Percentiles rank a stretch among this genome's conserved stretches.
Conservation (phyloP, 1,284 basidiomycete genomes). For the Irpex sp. region DNA sequence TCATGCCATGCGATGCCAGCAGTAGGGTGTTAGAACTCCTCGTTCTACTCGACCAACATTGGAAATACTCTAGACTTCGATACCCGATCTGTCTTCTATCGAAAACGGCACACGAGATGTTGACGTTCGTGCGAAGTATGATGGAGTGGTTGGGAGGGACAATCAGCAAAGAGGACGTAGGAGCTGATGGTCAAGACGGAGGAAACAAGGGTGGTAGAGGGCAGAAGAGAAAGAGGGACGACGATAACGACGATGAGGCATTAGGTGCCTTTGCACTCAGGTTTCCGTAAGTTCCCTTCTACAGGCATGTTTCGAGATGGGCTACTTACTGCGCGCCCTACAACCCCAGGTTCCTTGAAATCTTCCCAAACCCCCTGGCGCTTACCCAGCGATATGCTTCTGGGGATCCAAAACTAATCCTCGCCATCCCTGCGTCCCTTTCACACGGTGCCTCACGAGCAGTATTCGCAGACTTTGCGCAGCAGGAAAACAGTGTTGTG, state of each 20-base stretch:
- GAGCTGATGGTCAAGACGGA: slow-evolving; percentile 56
- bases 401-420: slow-evolving; percentile 87
- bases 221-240: slow-evolving; percentile 57
- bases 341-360: slow-evolving; percentile 73
- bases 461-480: slow-evolving; percentile 83
- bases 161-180: slow-evolving; percentile 85
- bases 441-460: slow-evolving; percentile 90
- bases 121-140: slow-evolving; percentile 93
- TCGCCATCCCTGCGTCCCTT: slow-evolving; percentile 89
- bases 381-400: slow-evolving; percentile 81
- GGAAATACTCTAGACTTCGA: slow-evolving; percentile 82
- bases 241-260: slow-evolving; percentile 72
- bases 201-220: slow-evolving; percentile 42
- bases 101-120: slow-evolving; percentile 88
- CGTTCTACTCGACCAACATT: slow-evolving; percentile 95
- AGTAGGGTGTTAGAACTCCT: slow-evolving; percentile 92
- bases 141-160: slow-evolving; percentile 99
- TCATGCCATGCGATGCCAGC: slow-evolving; percentile 92
- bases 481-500: slow-evolving; percentile 79
- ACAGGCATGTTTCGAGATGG: not conserved
- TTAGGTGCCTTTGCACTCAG: slow-evolving; percentile 72
- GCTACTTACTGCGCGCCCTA: not conserved
- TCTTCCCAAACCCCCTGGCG: slow-evolving; percentile 82
- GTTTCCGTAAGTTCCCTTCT: slow-evolving; percentile 53
- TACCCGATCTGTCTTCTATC: slow-evolving; percentile 92